phyloP scores from a whole-genome alignment of 495 filamentous ascomycete species.

The Jackrogersella multiformis region DNA sequence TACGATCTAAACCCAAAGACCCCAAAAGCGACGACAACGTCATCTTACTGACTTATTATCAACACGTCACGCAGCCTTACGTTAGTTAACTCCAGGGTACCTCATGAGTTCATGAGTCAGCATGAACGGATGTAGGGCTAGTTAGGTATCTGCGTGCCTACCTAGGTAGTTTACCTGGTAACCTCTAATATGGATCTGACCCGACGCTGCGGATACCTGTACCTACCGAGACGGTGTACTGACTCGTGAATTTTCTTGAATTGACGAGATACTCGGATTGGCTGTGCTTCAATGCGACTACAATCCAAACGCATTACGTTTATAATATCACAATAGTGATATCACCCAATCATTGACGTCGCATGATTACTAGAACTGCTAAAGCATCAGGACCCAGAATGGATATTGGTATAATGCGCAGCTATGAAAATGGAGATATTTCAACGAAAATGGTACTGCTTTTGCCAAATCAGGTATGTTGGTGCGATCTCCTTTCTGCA shows the following conservation, averaged over 20 bases:
- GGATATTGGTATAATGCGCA: not conserved
- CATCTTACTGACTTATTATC: too few species aligned
- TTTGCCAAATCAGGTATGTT: conserved; percentile 17
- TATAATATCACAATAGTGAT: not conserved
- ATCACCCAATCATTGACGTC: not conserved
- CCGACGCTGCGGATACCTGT: not conserved
- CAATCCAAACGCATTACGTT: too few species aligned
- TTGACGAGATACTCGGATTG: not conserved
- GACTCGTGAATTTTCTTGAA: not conserved
- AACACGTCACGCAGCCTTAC: too few species aligned
- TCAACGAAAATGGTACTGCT: not conserved
- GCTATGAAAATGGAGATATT: not conserved
- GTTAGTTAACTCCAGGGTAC: too few species aligned
- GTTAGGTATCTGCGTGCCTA: too few species aligned
- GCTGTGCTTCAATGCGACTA: not conserved
- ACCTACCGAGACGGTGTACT: too few species aligned
- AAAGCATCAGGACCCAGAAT: not conserved
- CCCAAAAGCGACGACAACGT: too few species aligned
- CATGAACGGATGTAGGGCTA: too few species aligned
- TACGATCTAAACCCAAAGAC: too few species aligned
- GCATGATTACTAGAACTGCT: not conserved
- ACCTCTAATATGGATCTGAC: not conserved
- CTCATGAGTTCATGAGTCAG: too few species aligned
- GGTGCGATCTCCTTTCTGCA: conserved; percentile 1
- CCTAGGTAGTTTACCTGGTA: not conserved